Evolutionary conservation across 2,329 filamentous ascomycete genomes (phyloP).

Genomic region (Sporothrix humicola): DNA sequence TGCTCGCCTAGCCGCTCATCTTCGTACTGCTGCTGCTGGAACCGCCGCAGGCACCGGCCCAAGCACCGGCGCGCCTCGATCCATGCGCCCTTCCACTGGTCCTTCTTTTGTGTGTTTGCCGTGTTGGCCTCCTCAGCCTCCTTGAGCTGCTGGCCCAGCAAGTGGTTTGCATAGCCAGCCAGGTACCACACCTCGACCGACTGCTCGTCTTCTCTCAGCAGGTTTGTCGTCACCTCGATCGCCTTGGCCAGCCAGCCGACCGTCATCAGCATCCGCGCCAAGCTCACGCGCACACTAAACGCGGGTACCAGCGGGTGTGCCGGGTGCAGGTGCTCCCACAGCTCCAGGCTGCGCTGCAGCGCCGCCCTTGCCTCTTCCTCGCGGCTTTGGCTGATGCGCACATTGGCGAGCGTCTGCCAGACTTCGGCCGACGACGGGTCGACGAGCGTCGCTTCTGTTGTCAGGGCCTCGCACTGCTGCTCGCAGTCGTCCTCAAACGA

Average conservation of each 20-base stretch:
- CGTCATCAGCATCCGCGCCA: conserved; percentile 87
- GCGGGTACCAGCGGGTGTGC: conserved; percentile 77
- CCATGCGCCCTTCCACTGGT: conserved; percentile 67
- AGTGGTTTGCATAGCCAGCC: conserved; percentile 88
- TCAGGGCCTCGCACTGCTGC: conserved; percentile 79
- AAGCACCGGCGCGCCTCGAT: conserved; percentile 83
- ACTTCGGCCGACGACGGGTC: conserved; percentile 83
- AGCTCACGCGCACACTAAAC: conserved; percentile 82
- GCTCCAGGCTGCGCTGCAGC: conserved; percentile 75
- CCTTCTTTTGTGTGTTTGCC: conserved; percentile 36
- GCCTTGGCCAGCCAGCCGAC: conserved; percentile 85
- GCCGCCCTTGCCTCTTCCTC: conserved; percentile 80
- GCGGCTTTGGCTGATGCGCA: conserved; percentile 86
- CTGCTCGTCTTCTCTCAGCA: conserved; percentile 87
- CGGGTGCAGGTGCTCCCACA: conserved; percentile 82
- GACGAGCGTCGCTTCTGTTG: conserved; percentile 88
- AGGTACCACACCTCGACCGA: conserved; percentile 98
- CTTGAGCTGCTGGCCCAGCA: conserved; percentile 72
- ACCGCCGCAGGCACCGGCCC: conserved; percentile 79
- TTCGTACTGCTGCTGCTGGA: conserved; percentile 79
- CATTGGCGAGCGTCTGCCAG: conserved; percentile 93
- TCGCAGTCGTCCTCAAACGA: conserved; percentile 93
- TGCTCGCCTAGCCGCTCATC: conserved; percentile 79
- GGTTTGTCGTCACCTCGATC: conserved; percentile 79
- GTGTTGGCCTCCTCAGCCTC: conserved; percentile 42